Conservation (phyloP, 129 eudicot species). For the Dittrichia graveolens region DNA sequence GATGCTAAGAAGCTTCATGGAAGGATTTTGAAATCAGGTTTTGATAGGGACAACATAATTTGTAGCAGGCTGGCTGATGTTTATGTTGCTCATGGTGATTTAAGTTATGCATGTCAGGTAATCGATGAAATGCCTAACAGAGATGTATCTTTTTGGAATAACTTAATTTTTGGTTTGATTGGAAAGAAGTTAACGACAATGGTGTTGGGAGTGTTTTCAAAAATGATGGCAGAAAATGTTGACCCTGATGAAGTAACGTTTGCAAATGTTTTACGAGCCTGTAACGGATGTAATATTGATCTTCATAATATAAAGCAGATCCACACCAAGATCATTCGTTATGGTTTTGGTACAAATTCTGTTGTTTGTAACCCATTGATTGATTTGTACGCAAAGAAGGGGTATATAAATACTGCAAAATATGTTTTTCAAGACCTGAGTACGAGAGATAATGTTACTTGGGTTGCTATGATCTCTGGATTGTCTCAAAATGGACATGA, state of each 20-base stretch:
- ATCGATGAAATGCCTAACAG: conserved; percentile 55
- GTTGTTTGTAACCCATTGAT: conserved; percentile 71
- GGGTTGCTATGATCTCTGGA: conserved; percentile 98
- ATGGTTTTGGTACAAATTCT: conserved; percentile 50
- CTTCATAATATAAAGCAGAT: conserved; percentile 45
- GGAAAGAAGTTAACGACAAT: conserved; percentile 31
- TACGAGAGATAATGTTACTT: conserved; percentile 71
- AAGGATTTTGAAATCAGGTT: conserved; percentile 60
- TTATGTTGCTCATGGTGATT: conserved; percentile 44
- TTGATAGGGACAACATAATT: conserved; percentile 39
- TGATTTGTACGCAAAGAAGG: conserved; percentile 69
- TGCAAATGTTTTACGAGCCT: conserved; percentile 50
- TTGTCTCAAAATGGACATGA: conserved; percentile 66
- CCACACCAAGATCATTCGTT: conserved; percentile 53
- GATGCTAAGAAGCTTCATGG: conserved; percentile 65
- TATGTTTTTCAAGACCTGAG: conserved; percentile 47
- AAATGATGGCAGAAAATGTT: conserved; percentile 42
- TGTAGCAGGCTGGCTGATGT: conserved; percentile 48
- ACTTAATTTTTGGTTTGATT: conserved; percentile 40
- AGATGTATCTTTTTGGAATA: conserved; percentile 59
- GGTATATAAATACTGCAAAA: conserved; percentile 54
- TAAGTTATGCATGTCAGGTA: conserved; percentile 45
- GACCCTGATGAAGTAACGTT: conserved; percentile 57
- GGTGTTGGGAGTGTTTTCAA: conserved; percentile 46
- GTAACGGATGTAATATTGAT: conserved; percentile 39